phyloP scores from a whole-genome alignment of 2,329 filamentous ascomycete genomes.

The Didymosphaeria variabile region DNA sequence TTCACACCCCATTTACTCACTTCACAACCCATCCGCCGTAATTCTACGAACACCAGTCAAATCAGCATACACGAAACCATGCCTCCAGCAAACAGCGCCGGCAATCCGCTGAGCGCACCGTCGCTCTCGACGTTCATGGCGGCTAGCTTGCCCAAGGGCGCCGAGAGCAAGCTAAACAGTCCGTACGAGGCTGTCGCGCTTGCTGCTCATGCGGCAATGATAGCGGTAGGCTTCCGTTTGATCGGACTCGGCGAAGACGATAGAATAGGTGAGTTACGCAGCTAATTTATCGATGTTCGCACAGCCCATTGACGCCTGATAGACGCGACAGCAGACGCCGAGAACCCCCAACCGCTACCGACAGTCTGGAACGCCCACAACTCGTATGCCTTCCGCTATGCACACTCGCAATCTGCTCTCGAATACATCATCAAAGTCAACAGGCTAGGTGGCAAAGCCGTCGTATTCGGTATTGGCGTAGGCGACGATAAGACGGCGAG shows the following conservation, averaged over 20 bases:
- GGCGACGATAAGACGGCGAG: conserved; percentile 83
- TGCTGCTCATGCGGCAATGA: conserved; percentile 83
- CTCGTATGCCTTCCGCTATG: conserved; percentile 83
- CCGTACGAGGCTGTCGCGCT: conserved; percentile 86
- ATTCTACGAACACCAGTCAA: conserved; percentile 1
- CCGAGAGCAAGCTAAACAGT: conserved; percentile 63
- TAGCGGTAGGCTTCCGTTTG: conserved; percentile 80
- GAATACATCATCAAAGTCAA: conserved; percentile 83
- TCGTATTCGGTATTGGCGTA: conserved; percentile 80
- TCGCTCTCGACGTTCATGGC: conserved; percentile 56
- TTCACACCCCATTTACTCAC: conserved; percentile 2
- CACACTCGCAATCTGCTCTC: conserved; percentile 84
- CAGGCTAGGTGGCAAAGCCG: conserved; percentile 82
- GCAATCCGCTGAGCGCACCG: conserved; percentile 55
- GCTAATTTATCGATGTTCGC: conserved; percentile 4
- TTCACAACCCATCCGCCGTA: conserved; percentile 18
- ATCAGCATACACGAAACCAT: conserved; percentile 25
- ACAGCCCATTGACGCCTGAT: conserved; percentile 33
- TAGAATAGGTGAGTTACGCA: conserved; percentile 66
- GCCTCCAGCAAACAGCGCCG: conserved; percentile 39
- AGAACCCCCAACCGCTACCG: conserved; percentile 71
- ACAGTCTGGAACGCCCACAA: conserved; percentile 81
- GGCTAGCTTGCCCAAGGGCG: conserved; percentile 52
- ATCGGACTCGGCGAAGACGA: conserved; percentile 87
- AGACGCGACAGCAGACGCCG: conserved; percentile 66